Evolutionary conservation across 2,329 filamentous ascomycete species (phyloP).

Genomic region (Aspergillus alliaceus): DNA sequence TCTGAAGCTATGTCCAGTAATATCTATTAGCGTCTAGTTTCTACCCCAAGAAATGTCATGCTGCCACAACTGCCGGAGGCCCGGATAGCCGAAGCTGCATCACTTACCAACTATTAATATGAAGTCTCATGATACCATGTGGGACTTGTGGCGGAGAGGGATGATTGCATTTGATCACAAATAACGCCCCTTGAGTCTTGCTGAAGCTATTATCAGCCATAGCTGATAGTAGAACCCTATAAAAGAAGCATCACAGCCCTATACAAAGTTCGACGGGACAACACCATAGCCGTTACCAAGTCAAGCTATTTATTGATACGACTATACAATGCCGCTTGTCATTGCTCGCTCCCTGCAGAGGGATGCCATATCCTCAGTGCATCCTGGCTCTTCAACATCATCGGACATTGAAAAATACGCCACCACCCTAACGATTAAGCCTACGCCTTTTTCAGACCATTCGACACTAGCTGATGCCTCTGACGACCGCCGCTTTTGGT

Average conservation of each 20-base stretch:
- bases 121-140: constrained; percentile 1
- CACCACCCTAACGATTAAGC: not conserved
- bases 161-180: not conserved
- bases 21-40: not conserved
- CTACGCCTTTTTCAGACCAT: not conserved
- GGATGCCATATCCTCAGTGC: not conserved
- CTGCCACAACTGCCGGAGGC: not conserved
- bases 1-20: not conserved
- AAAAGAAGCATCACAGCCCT: not conserved
- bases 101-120: not conserved
- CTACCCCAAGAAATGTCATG: not conserved
- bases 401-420: constrained; percentile 12
- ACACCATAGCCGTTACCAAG: not conserved
- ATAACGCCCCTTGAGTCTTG: not conserved
- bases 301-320: not conserved
- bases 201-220: not conserved
- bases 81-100: not conserved
- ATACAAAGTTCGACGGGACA: not conserved
- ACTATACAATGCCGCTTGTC: constrained; percentile 12
- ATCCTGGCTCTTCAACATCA: not conserved
- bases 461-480: constrained; percentile 15
- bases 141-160: not conserved
- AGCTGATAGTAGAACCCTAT: not conserved
- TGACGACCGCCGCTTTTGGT: constrained; percentile 30
- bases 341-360: constrained; percentile 10